These are phyloP conservation scores for Metarhizium anisopliae DNA, from an alignment of 2,329 filamentous ascomycete species.

Conservation along the genomic window DNA sequence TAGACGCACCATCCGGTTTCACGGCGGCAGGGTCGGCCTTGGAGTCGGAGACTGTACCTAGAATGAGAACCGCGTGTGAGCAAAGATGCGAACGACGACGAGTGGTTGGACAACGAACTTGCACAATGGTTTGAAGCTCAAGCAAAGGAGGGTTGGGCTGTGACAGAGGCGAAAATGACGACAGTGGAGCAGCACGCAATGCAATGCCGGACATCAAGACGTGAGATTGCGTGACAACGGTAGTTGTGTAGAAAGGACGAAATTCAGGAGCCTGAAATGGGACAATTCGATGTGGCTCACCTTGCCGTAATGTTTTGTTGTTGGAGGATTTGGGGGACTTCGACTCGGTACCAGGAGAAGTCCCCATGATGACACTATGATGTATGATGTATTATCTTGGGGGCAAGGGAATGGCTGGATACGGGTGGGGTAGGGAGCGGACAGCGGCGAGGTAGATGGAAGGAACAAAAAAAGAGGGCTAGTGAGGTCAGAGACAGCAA, in stretches of 20 bases:
- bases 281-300: constrained; percentile 23
- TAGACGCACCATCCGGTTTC: constrained; percentile 42
- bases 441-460: constrained; percentile 9
- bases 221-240: background rate
- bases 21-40: constrained; percentile 33
- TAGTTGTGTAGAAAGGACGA: background rate
- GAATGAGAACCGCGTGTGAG: constrained; percentile 13
- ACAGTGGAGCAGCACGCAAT: constrained; percentile 1
- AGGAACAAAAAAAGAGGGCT: constrained; percentile 18
- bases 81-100: constrained; percentile 1
- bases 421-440: constrained; percentile 18
- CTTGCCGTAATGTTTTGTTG: constrained; percentile 33
- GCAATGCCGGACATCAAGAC: background rate
- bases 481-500: constrained; percentile 32
- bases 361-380: constrained; percentile 42
- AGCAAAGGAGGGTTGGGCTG: background rate
- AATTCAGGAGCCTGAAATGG: background rate
- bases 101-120: background rate
- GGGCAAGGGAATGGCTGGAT: constrained; percentile 11
- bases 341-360: constrained; percentile 33
- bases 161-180: constrained; percentile 1
- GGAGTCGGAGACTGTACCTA: constrained; percentile 35
- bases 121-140: background rate
- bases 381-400: constrained; percentile 35
- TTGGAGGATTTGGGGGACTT: constrained; percentile 39